These are phyloP conservation scores for Theobroma cacao DNA, from an alignment of 345 rosid genomes.

Conservation along the genomic window DNA sequence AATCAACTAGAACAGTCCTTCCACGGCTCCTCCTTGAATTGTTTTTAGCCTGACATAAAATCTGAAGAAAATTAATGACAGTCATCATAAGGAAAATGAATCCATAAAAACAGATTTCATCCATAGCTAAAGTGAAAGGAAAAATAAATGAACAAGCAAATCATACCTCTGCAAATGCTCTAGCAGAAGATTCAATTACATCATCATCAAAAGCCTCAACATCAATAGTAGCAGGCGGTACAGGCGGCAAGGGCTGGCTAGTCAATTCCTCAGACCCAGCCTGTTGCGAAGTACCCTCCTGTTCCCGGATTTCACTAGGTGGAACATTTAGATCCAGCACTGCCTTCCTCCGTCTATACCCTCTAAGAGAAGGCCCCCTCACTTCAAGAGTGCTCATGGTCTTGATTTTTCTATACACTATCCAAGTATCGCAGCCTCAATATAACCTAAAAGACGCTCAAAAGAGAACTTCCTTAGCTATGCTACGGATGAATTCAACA, in stretches of 20 bases:
- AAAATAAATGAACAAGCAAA: not conserved
- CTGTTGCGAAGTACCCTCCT: constrained; percentile 53
- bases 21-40: constrained; percentile 53
- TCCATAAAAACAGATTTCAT: not conserved
- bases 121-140: not conserved
- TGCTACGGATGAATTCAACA: not conserved
- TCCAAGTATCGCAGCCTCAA: not conserved
- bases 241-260: constrained; percentile 28
- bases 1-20: constrained; percentile 47
- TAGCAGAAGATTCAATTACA: constrained; percentile 68
- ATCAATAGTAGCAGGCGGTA: constrained; percentile 45
- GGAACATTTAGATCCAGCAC: constrained; percentile 49
- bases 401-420: not conserved
- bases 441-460: not conserved
- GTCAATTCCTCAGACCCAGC: constrained; percentile 20
- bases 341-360: constrained; percentile 52
- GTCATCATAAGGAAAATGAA: not conserved
- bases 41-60: constrained; percentile 62
- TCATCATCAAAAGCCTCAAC: constrained; percentile 84
- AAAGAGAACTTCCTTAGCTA: not conserved
- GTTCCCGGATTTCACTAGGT: constrained; percentile 50
- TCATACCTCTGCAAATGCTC: constrained; percentile 72
- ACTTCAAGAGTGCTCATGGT: constrained; percentile 44
- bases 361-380: constrained; percentile 41
- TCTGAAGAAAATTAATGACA: constrained; percentile 9